Conservation (phyloP, 306 rosid species). For the Canavalia gladiata region DNA sequence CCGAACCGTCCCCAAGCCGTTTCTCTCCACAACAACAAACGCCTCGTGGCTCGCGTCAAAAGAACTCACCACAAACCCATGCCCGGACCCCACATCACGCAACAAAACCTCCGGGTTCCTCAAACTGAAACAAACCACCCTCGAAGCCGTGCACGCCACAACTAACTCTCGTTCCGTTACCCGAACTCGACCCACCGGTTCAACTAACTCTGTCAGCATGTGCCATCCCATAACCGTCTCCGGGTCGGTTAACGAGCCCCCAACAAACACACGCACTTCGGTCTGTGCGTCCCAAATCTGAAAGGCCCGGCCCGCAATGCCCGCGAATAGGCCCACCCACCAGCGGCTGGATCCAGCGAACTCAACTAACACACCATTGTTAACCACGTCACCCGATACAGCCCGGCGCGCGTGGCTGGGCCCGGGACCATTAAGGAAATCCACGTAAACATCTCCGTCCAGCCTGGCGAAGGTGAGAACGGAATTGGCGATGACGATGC, state of each 20-base stretch:
- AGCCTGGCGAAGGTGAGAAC: conserved; percentile 61
- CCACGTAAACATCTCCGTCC: conserved; percentile 76
- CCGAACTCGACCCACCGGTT: conserved; percentile 72
- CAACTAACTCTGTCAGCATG: conserved; percentile 66
- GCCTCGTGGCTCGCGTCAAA: conserved; percentile 61
- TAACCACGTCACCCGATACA: conserved; percentile 54
- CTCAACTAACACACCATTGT: conserved; percentile 76
- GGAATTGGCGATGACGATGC: conserved; percentile 54
- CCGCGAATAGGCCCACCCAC: conserved; percentile 95
- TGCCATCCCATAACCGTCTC: conserved; percentile 84
- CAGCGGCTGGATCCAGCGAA: conserved; percentile 63
- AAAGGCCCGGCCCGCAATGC: conserved; percentile 68
- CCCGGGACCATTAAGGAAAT: conserved; percentile 23
- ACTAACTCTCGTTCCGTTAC: conserved; percentile 59
- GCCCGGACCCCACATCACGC: conserved; percentile 47
- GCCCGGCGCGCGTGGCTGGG: conserved; percentile 31
- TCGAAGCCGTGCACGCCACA: conserved; percentile 75
- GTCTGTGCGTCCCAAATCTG: conserved; percentile 73
- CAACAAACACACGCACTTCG: conserved; percentile 57
- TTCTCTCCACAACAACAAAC: conserved; percentile 59
- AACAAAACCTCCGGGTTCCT: conserved; percentile 54
- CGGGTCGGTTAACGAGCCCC: conserved; percentile 75
- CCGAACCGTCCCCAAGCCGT: conserved; percentile 63
- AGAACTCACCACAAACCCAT: conserved; percentile 61
- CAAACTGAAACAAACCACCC: conserved; percentile 61